Base-by-base conservation (phyloP, 2,329 filamentous ascomycete species). In the Setomelanomma holmii region DNA sequence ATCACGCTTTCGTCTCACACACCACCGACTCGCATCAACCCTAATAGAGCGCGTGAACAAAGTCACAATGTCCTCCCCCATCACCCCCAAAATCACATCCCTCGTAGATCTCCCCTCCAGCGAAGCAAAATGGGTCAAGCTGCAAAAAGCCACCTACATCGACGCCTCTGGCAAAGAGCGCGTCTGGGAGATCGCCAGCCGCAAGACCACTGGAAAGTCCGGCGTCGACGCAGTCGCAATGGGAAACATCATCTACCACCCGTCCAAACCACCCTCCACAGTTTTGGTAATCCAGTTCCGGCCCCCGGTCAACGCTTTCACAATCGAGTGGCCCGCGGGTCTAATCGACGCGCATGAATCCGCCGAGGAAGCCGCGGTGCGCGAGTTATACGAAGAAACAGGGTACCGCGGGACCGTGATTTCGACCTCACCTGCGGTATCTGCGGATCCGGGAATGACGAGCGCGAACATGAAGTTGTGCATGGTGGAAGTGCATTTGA, bases 141-240 rank as follows among this genome's bases (percentile, higher is more conserved):
- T 68, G 17, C 64, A 81, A 59, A 75, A 72, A 56, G 69, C 67
- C 3, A 73, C 68, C 40, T 91, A 90, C 71, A 76, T 77, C 55
- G 88, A 90, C 66, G 81, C 84, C 38, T 79, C 80, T 27, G 84
- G 84, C 61, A 75, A 75, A 10, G 68, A 74, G 0, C 81, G 88
- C 44, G 83, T 81, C 35, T 91, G 88, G 88, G 88, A 91, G 70
- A 86, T 86, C 1, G 87, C 87, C 5, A 85, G 89, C 69, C 83
- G 89, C 19, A 82, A 79, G 19, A 90, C 87, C 0, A 79, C 80
- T 45, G 82, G 83, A 27, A 84, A 88, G 46, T 44, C 59, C 0
- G 64, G 64, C 36, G 43, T 67, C 44, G 88, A 91, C 66, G 88
- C 86, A 45, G 88, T 91, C 14, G 87, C 87, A 50, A 90, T 91